phyloP scores from a whole-genome alignment of 805 yeast genomes.

The Pichia phayaonensis region DNA sequence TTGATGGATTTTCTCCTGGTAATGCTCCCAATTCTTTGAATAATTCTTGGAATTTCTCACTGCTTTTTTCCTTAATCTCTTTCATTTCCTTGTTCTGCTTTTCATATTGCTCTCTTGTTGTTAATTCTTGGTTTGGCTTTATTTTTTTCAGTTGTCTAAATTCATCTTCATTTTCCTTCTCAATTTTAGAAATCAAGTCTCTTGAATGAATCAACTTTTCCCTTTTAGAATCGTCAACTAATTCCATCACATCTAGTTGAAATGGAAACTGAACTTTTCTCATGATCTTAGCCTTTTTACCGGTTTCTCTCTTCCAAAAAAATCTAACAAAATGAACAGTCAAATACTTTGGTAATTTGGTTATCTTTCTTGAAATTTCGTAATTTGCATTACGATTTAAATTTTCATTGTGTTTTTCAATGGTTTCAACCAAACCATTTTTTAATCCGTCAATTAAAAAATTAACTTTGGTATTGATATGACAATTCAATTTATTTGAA shows the following conservation, averaged over 20 bases:
- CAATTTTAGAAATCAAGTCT: conserved; percentile 69
- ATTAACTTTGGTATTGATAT: conserved; percentile 77
- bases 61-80: conserved; percentile 44
- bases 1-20: conserved; percentile 75
- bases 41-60: conserved; percentile 32
- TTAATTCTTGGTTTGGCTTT: conserved; percentile 31
- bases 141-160: conserved; percentile 65
- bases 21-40: conserved; percentile 37
- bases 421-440: conserved; percentile 63
- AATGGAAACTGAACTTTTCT: conserved; percentile 94
- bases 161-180: conserved; percentile 66
- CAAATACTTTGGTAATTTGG: conserved; percentile 77
- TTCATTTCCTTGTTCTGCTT: conserved; percentile 44
- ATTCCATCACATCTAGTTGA: conserved; percentile 79
- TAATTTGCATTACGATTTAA: conserved; percentile 67
- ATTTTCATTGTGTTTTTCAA: conserved; percentile 69
- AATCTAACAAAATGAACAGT: conserved; percentile 92
- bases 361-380: conserved; percentile 52
- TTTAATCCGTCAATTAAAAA: conserved; percentile 79
- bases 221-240: conserved; percentile 73
- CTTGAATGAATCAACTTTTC: conserved; percentile 60
- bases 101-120: conserved; percentile 48
- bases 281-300: conserved; percentile 85
- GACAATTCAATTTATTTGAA: conserved; percentile 77
- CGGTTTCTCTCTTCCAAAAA: conserved; percentile 90